Percentiles rank a stretch among this genome's conserved stretches.
Conservation (phyloP, 208 protist genomes). For the Trypanosoma avium region DNA sequence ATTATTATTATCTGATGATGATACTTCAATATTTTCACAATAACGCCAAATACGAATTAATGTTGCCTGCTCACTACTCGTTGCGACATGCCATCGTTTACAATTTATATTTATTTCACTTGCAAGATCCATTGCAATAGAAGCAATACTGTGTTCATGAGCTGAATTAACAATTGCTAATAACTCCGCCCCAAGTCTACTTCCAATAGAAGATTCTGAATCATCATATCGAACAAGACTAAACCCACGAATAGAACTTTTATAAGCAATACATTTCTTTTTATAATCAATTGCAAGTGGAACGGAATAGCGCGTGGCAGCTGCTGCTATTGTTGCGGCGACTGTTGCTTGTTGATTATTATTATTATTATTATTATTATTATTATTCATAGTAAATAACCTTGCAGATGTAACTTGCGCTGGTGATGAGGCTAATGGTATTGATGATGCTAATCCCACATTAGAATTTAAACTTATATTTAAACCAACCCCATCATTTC, state of each 20-base stretch:
- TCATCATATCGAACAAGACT: slow-evolving; percentile 49
- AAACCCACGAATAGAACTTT: slow-evolving; percentile 35
- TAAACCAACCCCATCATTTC: slow-evolving; percentile 2
- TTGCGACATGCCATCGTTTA: slow-evolving; percentile 21
- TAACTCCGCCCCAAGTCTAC: slow-evolving; percentile 8
- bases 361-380: neutral
- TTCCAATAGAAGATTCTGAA: slow-evolving; percentile 17
- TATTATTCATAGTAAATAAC: neutral
- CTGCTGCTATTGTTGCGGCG: neutral
- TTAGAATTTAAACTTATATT: neutral
- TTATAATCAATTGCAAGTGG: slow-evolving; percentile 45
- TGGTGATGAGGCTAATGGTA: neutral
- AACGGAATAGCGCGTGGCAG: neutral
- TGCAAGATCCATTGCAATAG: slow-evolving; percentile 40
- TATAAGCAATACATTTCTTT: slow-evolving; percentile 36
- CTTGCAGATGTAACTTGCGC: neutral
- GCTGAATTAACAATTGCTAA: slow-evolving; percentile 34
- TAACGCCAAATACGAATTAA: slow-evolving; percentile 33
- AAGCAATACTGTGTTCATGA: slow-evolving; percentile 46
- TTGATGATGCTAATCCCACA: neutral
- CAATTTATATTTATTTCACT: neutral
- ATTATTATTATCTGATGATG: neutral
- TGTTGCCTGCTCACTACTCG: slow-evolving; percentile 27
- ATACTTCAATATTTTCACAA: slow-evolving; percentile 3
- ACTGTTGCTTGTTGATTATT: neutral